Percentiles rank a stretch among this genome's conserved stretches.
phyloP scores from a whole-genome alignment of 352 stramenopile genomes.

The Phytophthora melonis region DNA sequence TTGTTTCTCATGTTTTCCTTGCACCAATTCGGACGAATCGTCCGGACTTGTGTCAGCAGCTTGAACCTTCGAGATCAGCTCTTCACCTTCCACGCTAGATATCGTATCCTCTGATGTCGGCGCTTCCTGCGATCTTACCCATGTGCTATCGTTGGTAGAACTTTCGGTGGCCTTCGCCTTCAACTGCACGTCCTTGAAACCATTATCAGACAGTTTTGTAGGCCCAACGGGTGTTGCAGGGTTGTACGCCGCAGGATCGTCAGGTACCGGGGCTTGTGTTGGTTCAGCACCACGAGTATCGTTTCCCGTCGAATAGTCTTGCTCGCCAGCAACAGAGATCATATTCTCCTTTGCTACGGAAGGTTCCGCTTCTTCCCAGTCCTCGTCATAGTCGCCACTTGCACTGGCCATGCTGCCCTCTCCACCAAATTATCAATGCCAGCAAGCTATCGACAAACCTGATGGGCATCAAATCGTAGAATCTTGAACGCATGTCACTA shows the following conservation, averaged over 20 bases:
- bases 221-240: not conserved
- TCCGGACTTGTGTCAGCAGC: not conserved
- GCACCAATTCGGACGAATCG: not conserved
- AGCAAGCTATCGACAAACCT: conserved; percentile 1
- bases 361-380: conserved; percentile 25
- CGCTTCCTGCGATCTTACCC: conserved; percentile 1
- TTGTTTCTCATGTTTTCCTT: not conserved
- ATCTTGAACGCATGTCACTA: conserved; percentile 16
- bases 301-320: not conserved
- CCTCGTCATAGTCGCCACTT: conserved; percentile 31
- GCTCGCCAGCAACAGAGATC: conserved; percentile 3
- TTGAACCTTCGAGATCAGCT: not conserved
- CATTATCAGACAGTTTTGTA: not conserved
- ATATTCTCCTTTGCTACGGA: conserved; percentile 18
- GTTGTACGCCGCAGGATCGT: not conserved
- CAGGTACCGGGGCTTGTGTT: not conserved
- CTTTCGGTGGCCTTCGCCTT: conserved; percentile 7
- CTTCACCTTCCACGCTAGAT: conserved; percentile 10
- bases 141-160: not conserved
- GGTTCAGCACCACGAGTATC: conserved; percentile 21
- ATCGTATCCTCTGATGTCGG: conserved; percentile 15
- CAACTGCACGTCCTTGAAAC: not conserved
- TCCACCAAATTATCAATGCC: conserved; percentile 8
- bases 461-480: conserved; percentile 1
- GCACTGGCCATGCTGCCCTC: conserved; percentile 15